Conservation (phyloP, 2,329 filamentous ascomycete genomes). For the Trichoderma guizhouense region DNA sequence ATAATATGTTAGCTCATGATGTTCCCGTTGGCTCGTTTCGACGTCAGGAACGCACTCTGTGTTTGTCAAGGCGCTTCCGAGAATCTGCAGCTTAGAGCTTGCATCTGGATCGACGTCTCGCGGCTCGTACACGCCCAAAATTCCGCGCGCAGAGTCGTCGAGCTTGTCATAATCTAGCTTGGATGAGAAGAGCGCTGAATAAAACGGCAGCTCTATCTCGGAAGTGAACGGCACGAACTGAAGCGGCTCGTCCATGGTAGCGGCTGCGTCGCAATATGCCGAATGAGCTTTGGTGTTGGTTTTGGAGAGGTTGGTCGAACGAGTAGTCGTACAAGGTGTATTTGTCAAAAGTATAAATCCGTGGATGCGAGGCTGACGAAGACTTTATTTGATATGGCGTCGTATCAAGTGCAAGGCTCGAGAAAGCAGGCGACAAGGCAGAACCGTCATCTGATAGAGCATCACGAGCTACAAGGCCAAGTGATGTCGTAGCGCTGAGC, state of each 20-base stretch:
- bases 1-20: constrained; percentile 28
- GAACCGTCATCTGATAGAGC: constrained; percentile 26
- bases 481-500: constrained; percentile 20
- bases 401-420: background rate
- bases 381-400: background rate
- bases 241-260: constrained; percentile 50
- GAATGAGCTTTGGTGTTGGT: background rate
- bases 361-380: background rate
- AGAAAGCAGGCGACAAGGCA: constrained; percentile 5
- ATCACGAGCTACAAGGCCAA: constrained; percentile 24
- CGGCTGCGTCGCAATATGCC: background rate
- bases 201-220: constrained; percentile 94
- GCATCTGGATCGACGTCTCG: constrained; percentile 68
- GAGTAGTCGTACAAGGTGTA: background rate
- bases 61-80: constrained; percentile 79
- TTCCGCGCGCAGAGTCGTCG: constrained; percentile 82
- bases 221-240: constrained; percentile 87
- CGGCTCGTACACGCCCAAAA: constrained; percentile 87
- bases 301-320: background rate
- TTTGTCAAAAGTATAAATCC: background rate
- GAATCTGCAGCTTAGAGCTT: constrained; percentile 85
- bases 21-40: constrained; percentile 23
- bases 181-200: constrained; percentile 81
- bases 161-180: constrained; percentile 98
- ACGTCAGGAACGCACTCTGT: constrained; percentile 62